A percentile compares a stretch with the other conserved stretches of the same genome.
phyloP scores from a whole-genome alignment of 2,329 filamentous ascomycete species.

The Arthroderma sp. region DNA sequence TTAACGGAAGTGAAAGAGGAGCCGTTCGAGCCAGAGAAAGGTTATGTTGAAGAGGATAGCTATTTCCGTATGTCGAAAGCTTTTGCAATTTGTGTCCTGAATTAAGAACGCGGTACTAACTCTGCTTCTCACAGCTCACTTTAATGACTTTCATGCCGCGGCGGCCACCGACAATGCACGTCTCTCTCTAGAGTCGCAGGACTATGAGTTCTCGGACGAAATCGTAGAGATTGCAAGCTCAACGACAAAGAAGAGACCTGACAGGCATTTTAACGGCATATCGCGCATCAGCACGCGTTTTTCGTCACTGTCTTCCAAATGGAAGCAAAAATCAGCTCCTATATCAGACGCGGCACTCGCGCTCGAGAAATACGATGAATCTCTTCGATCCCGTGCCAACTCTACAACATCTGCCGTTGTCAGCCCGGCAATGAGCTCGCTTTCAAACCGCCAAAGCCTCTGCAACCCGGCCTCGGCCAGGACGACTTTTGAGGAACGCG shows the following conservation, averaged over 20 bases:
- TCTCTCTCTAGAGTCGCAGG: conserved; percentile 19
- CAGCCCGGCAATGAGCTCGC: conserved; percentile 22
- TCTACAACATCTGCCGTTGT: conserved; percentile 29
- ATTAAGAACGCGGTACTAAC: conserved; percentile 4
- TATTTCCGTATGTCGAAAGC: conserved; percentile 54
- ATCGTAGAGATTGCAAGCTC: conserved; percentile 45
- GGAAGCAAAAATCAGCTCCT: conserved; percentile 21
- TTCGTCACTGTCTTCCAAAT: conserved; percentile 53
- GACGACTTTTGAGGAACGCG: conserved; percentile 47
- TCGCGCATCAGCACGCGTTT: conserved; percentile 56
- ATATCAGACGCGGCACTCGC: conserved; percentile 22
- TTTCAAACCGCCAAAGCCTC: conserved; percentile 36
- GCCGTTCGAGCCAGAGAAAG: conserved; percentile 51
- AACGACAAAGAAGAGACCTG: conserved; percentile 42
- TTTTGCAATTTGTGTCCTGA: neutral
- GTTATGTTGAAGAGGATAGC: conserved; percentile 41
- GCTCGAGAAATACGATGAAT: conserved; percentile 18
- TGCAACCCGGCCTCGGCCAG: conserved; percentile 49
- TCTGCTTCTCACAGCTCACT: conserved; percentile 19
- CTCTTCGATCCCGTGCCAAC: conserved; percentile 28
- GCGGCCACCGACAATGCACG: conserved; percentile 19
- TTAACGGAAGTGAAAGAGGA: conserved; percentile 80
- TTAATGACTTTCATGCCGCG: conserved; percentile 20
- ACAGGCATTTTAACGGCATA: conserved; percentile 37
- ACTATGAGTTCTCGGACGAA: conserved; percentile 46